Evolutionary conservation across 306 rosid genomes (phyloP), one percentile per base, ranked within the genome.

Genomic region (Quercus wislizeni): DNA sequence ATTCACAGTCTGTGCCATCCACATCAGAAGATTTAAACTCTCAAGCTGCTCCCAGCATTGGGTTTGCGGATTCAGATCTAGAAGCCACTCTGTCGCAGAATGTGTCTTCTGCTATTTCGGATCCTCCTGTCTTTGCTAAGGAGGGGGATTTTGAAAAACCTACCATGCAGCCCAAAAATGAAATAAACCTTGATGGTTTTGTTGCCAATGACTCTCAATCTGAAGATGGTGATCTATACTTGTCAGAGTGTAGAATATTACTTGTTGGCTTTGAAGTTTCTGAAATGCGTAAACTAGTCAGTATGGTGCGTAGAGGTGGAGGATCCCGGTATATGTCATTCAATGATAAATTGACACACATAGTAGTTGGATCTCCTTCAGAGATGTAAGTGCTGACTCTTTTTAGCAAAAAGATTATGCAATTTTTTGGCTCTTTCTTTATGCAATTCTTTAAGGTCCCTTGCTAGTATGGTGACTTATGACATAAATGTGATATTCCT

Each of bases 281-380:
- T 71, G 92, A 92, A 86, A 83, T 92, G 97, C 94, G 98, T 61
- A 90, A 90, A 81, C 81, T 95, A 73, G 90, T 92, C 74, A 91
- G 84, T 92, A 87, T 92, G 90, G 88, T 91, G 81, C 98, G 93
- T 61, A 90, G 82, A 76, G 99, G 98, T 61, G 99, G 98, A 77
- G 99, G 97, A 58, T 90, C 97, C 74, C 88, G 97, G 21, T 92
- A 87, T 84, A 88, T 92, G 90, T 75, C 76, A 30, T 82, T 86
- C 76, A 90, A 89, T 87, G 98, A 91, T 77, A 91, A 82, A 78
- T 84, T 95, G 88, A 95, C 98, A 5, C 99, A 92, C 90, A 88
- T 95, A 83, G 85, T 92, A 33, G 85, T 90, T 85, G 99, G 99
- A 75, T 82, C 76, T 74, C 97, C 93, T 74, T 89, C 96, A 17